Conservation (phyloP, 2,329 filamentous ascomycete species). For the Graphilbum sp. region DNA sequence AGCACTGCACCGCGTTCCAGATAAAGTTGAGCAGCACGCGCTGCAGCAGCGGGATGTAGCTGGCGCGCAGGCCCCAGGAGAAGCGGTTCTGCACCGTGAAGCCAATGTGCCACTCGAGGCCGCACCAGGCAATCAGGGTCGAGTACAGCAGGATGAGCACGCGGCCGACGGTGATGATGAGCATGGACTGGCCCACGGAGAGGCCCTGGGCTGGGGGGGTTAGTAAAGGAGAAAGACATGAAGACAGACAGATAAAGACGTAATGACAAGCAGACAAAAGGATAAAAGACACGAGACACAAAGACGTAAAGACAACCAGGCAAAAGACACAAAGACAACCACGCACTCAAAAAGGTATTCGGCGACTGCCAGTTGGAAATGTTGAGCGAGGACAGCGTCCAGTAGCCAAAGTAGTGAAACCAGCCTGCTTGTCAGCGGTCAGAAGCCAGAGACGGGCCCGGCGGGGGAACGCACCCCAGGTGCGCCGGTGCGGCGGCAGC, state of each 20-base stretch:
- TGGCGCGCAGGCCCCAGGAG: constrained; percentile 30
- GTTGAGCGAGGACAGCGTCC: constrained; percentile 6
- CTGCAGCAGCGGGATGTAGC: constrained; percentile 29
- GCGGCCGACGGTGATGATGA: constrained; percentile 27
- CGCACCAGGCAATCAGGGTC: constrained; percentile 27
- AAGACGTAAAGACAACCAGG: background rate
- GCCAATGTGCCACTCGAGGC: constrained; percentile 32
- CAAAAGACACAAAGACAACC: background rate
- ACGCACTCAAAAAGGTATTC: constrained; percentile 4
- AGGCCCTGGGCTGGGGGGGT: constrained; percentile 15
- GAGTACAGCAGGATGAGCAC: constrained; percentile 25
- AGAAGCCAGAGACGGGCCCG: background rate
- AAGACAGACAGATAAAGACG: too few species aligned
- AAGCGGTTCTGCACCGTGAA: constrained; percentile 32
- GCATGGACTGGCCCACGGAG: constrained; percentile 29
- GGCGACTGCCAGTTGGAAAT: constrained; percentile 7
- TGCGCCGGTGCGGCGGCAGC: constrained; percentile 8
- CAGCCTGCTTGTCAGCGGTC: constrained; percentile 3
- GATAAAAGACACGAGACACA: too few species aligned
- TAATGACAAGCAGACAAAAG: too few species aligned
- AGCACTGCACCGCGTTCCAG: constrained; percentile 30
- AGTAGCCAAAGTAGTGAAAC: constrained; percentile 8
- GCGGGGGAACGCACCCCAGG: constrained; percentile 4
- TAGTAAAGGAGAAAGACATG: too few species aligned
- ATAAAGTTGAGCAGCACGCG: constrained; percentile 32